Conservation (phyloP, 2,329 filamentous ascomycete species). For the Daldinia eschscholtzii region DNA sequence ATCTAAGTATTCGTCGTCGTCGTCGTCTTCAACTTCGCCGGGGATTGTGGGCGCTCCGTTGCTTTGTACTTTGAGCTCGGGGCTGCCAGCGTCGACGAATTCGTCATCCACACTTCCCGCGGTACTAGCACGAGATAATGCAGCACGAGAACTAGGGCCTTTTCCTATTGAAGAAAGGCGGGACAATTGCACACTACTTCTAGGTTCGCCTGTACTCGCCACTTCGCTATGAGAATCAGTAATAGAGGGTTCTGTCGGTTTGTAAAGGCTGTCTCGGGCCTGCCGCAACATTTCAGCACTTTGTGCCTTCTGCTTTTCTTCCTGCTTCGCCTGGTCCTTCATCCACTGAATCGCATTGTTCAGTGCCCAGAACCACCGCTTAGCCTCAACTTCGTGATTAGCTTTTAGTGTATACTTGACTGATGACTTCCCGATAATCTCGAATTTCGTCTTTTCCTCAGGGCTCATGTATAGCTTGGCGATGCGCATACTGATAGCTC, state of each 20-base stretch:
- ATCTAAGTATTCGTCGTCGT: slow-evolving; percentile 83
- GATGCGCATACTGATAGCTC: slow-evolving; percentile 99
- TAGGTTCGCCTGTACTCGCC: slow-evolving; percentile 63
- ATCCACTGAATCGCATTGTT: slow-evolving; percentile 99
- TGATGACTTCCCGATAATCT: slow-evolving; percentile 97
- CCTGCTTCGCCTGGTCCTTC: slow-evolving; percentile 95
- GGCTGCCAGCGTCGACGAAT: slow-evolving; percentile 61
- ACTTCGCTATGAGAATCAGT: slow-evolving; percentile 65
- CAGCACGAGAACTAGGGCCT: slow-evolving; percentile 47
- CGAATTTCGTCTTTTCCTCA: slow-evolving; percentile 96
- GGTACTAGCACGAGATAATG: slow-evolving; percentile 59
- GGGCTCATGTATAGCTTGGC: slow-evolving; percentile 95
- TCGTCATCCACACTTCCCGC: slow-evolving; percentile 66
- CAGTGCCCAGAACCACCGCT: slow-evolving; percentile 98
- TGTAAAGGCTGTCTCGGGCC: slow-evolving; percentile 81
- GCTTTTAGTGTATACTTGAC: slow-evolving; percentile 99
- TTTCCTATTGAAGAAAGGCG: slow-evolving; percentile 56
- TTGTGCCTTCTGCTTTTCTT: slow-evolving; percentile 80
- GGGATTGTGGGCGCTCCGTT: slow-evolving; percentile 54
- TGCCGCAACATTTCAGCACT: slow-evolving; percentile 82
- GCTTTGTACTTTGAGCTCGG: slow-evolving; percentile 57
- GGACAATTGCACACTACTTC: slow-evolving; percentile 61
- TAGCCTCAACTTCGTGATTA: slow-evolving; percentile 97
- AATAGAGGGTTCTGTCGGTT: slow-evolving; percentile 61
- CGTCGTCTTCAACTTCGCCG: slow-evolving; percentile 63